phyloP scores from a whole-genome alignment of 306 rosid species.

The Trichosanthes cucumerina region DNA sequence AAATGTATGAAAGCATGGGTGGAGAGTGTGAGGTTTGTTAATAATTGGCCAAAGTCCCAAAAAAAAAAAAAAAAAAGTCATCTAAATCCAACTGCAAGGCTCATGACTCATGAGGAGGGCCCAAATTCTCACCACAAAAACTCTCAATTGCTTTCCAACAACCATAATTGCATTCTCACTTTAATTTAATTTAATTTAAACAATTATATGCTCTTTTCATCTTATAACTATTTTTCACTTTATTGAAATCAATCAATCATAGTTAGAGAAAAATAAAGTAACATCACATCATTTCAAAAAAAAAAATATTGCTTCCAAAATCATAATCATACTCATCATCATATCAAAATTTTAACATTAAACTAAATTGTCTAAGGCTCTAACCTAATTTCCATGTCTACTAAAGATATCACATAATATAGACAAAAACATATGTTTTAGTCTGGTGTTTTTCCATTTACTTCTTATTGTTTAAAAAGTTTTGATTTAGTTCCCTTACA shows the following conservation, averaged over 20 bases:
- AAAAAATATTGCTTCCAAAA: background rate
- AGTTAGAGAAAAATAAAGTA: background rate
- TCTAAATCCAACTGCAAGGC: background rate
- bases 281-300: background rate
- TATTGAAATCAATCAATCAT: constrained; percentile 3
- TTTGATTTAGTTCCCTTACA: no score
- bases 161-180: background rate
- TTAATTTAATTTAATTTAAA: background rate
- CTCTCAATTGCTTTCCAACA: background rate
- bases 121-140: background rate
- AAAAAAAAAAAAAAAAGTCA: background rate
- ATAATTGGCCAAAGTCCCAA: background rate
- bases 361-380: background rate
- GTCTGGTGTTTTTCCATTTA: no score
- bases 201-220: background rate
- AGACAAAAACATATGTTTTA: no score
- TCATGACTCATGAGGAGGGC: background rate
- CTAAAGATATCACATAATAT: no score
- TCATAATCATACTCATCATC: background rate
- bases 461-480: no score
- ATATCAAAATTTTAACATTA: background rate
- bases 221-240: background rate
- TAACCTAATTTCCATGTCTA: background rate
- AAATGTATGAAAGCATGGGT: background rate
- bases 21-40: background rate